phyloP scores from a whole-genome alignment of 78 protist species.

The Dictyostelium capitatum region DNA sequence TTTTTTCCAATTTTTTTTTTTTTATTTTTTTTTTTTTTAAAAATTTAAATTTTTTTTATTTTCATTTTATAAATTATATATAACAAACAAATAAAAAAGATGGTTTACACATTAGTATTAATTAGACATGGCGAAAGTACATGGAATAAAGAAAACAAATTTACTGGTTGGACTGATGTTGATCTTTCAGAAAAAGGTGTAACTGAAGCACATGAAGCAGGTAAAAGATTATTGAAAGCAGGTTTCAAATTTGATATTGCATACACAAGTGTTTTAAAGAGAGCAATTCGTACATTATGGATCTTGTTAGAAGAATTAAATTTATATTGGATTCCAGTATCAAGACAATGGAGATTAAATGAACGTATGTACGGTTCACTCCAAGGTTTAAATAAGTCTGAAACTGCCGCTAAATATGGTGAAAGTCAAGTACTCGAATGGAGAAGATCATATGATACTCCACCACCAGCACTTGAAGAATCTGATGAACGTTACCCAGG shows the following conservation, averaged over 20 bases:
- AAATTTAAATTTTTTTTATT: too few relatives aligned
- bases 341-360: slow-evolving; percentile 92
- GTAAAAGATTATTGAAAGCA: slow-evolving; percentile 65
- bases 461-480: slow-evolving; percentile 92
- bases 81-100: not conserved
- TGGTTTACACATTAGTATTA: slow-evolving; percentile 82
- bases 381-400: slow-evolving; percentile 94
- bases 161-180: slow-evolving; percentile 97
- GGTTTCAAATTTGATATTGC: slow-evolving; percentile 85
- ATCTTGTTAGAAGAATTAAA: slow-evolving; percentile 84
- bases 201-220: slow-evolving; percentile 94
- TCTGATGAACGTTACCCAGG: slow-evolving; percentile 82
- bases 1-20: too few relatives aligned
- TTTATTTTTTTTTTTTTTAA: too few relatives aligned
- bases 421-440: slow-evolving; percentile 91
- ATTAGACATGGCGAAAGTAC: slow-evolving; percentile 93
- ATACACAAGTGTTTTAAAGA: slow-evolving; percentile 90
- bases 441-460: slow-evolving; percentile 93
- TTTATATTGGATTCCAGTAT: slow-evolving; percentile 81
- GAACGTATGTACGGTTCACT: slow-evolving; percentile 97
- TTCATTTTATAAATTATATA: too few relatives aligned
- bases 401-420: slow-evolving; percentile 94
- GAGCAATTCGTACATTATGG: slow-evolving; percentile 92
- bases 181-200: slow-evolving; percentile 89
- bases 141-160: slow-evolving; percentile 93